Evolutionary conservation across 2,329 filamentous ascomycete genomes (phyloP).

Genomic region (Pezicula rhizophila): DNA sequence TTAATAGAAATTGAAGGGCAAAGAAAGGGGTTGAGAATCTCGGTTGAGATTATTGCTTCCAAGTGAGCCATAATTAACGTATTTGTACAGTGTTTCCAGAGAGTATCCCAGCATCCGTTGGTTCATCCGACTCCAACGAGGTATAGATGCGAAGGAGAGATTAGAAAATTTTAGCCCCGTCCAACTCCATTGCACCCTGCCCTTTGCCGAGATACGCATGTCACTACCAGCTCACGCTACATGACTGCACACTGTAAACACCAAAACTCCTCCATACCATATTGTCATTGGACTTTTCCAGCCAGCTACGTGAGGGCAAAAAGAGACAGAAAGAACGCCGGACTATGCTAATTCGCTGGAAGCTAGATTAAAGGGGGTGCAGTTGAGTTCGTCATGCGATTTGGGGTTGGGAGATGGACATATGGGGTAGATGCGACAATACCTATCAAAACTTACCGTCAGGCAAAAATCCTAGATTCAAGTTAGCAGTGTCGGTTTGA

Average conservation of each 20-base stretch:
- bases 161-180: no score
- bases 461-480: no score
- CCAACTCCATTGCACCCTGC: no score
- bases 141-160: no score
- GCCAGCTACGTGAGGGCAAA: neutral
- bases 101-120: no score
- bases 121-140: no score
- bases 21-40: no score
- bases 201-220: no score
- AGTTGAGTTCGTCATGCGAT: neutral
- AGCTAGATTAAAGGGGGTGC: neutral
- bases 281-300: neutral
- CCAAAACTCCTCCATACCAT: neutral
- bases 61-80: no score
- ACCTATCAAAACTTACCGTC: conserved; percentile 9
- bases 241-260: neutral
- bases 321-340: neutral
- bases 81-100: no score
- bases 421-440: conserved; percentile 11
- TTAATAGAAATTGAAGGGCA: no score
- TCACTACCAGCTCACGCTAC: neutral
- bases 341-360: neutral
- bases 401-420: neutral
- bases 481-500: neutral
- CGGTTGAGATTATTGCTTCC: no score